Evolutionary conservation across 768 basidiomycete species (phyloP), one percentile per base, ranked within the genome.

Genomic region (Boletus patriciae): DNA sequence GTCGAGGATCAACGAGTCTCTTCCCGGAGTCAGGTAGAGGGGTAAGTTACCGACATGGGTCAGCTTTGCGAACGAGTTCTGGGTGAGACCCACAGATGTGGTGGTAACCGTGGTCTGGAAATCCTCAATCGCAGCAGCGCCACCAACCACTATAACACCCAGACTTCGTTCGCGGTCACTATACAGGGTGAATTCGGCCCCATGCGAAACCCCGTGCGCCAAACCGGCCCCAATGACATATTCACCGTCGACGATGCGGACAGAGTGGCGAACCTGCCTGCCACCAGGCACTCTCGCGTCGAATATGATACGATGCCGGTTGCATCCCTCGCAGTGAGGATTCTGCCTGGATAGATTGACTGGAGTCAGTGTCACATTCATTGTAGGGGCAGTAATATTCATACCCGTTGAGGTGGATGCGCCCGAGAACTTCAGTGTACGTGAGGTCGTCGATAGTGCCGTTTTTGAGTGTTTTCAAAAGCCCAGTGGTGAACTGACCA

Each of bases 311-410:
- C 72, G 68, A 36, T 57, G n/a, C 23, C 37, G 60, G 37, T 68
- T 37, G 21, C 21, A 1, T 6, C 72, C 73, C 54, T 66, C 68
- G 23, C 70, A 73, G 16, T 63, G 69, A 6, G 72, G 72, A 49
- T 55, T 58, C 27, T 72, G 71, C 11, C 66, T 72, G 45, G 15
- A 45, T 15, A 12, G 31, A 23, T 34, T 15, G 3, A 21, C 34
- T 15, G 1, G 8, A 6, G 21, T 58, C 1, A 59, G 21, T 23
- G 15, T 46, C 19, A 23, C 16, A 15, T 25, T 3, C 15, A 18
- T 23, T 11, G 27, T 19, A 19, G 7, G 18, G 10, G 31, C 3
- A 1, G 11, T 25, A 34, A 31, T 6, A 6, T 41, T 42, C 62
- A 21, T 45, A 61, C 65, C n/a, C 54, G 13, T 49, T 41, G 15